Evolutionary conservation across 2,329 filamentous ascomycete genomes (phyloP), one percentile per base, ranked within the genome.

Genomic region (Coniella vitis): DNA sequence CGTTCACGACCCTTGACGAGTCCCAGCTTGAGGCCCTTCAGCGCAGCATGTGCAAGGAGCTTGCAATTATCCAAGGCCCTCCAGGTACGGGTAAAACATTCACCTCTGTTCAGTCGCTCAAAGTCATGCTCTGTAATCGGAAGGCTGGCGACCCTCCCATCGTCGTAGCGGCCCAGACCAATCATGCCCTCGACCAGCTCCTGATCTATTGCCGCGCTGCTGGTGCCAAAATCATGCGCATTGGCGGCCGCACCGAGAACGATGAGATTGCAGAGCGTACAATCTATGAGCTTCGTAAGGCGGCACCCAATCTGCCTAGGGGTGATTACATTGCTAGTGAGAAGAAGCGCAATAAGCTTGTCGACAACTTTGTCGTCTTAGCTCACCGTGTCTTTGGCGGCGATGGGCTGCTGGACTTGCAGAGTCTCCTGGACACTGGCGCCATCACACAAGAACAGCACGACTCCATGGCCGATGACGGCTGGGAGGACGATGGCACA

Each of bases 121-220:
- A 78, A 40, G 71, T 84, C 1, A 69, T 90, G 46, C 69, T 88
- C 0, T 65, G 72, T 1, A 87, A 85, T 46, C 73, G 79, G 58
- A 61, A 63, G 2, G 58, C 61, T 2, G 70, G 65, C 0, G 79
- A 84, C 49, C 75, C 82, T 8, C 87, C 87, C 0, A 82, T 96
- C 25, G 74, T 95, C 17, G 73, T 95, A 3, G 78, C 89, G 0
- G 89, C 88, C 7, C 89, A 95, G 58, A 96, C 90, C 0, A 96
- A 96, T 51, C 89, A 95, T 64, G 90, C 90, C 0, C 69, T 95
- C 0, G 90, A 96, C 57, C 90, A 95, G 60, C 71, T 96, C 0
- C 70, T 95, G 0, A 67, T 69, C 1, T 79, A 84, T 47, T 72
- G 89, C 14, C 70, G 80, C 1, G 60, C 69, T 1, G 47, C 57